Evolutionary conservation across 495 filamentous ascomycete species (phyloP), one percentile per base, ranked within the genome.

Genomic region (Penicillium ochrochloron): DNA sequence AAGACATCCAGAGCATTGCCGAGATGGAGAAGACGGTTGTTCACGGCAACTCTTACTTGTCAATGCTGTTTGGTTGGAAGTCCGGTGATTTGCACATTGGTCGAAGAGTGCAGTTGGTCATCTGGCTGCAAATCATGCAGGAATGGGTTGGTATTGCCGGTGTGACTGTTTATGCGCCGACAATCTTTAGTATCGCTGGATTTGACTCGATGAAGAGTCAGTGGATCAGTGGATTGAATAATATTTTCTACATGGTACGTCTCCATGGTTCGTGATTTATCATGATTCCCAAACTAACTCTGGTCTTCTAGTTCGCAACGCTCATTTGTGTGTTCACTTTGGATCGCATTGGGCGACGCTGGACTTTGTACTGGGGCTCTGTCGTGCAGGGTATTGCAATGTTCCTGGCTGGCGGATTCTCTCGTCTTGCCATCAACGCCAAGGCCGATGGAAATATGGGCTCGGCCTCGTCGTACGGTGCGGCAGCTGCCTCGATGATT

Each of bases 131-230:
- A 74, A 89, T 92, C 50, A 84, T 91, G 75, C 88, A 90, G 66
- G 88, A 90, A 69, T 91, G 88, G 88, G 83, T 88, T 65, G 89
- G 89, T 23, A 90, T 91, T 70, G 88, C 88, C 0, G 88, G 88
- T 55, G 84, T 91, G 21, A 91, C 89, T 2, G 84, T 91, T 41
- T 91, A 83, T 65, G 84, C 83, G 34, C 86, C 87, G 9, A 88
- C 86, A 0, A 90, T 92, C 50, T 91, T 91, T 76, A 80, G 82
- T 44, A 86, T 87, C 64, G 88, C 89, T 11, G 88, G 88, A 15
- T 86, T 90, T 57, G 77, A 80, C 58, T 76, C 86, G 14, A 72
- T 70, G 44, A 86, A 90, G 66, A 83, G 82, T 41, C 85, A 86
- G 70, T 91, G 88, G 89, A 85, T 91, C 55, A 84, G 83, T 44